These are phyloP conservation scores for Ogataea nitratoaversa DNA, from an alignment of 805 yeast genomes.

Conservation along the genomic window DNA sequence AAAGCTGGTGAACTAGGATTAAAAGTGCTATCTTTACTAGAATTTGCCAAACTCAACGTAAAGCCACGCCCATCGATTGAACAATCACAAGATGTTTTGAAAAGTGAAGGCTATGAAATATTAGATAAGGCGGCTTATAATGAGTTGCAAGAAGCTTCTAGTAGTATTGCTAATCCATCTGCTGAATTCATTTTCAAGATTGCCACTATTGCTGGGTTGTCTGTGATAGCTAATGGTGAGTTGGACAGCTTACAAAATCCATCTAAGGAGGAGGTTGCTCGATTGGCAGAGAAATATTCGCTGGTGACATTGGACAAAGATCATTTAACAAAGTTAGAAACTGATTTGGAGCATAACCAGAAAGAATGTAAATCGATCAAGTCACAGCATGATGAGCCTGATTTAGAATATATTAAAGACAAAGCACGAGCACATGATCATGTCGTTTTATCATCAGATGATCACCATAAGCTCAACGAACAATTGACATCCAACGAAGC, in stretches of 20 bases:
- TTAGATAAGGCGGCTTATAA: constrained; percentile 13
- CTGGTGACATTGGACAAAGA: constrained; percentile 5
- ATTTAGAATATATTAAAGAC: constrained; percentile 6
- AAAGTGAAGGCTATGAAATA: constrained; percentile 10
- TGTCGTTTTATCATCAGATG: constrained; percentile 2
- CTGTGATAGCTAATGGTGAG: constrained; percentile 15
- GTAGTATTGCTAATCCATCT: constrained; percentile 13
- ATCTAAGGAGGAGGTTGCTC: constrained; percentile 10
- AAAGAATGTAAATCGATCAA: neutral
- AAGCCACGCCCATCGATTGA: constrained; percentile 6
- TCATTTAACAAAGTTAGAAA: constrained; percentile 1
- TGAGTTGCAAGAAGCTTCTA: constrained; percentile 1
- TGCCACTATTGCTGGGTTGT: constrained; percentile 25
- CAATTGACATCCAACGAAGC: neutral
- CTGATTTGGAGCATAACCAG: neutral
- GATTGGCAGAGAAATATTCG: constrained; percentile 7
- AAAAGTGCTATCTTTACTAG: constrained; percentile 8
- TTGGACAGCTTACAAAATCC: constrained; percentile 12
- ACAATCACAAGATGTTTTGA: constrained; percentile 4
- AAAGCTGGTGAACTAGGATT: constrained; percentile 19
- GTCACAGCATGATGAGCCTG: constrained; percentile 5
- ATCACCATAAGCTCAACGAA: constrained; percentile 2
- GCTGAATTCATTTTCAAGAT: constrained; percentile 29
- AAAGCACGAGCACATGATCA: constrained; percentile 7
- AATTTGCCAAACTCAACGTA: constrained; percentile 1